phyloP scores from a whole-genome alignment of 225 moss, liverwort and hornwort genomes.

The Physcomitrium patens region DNA sequence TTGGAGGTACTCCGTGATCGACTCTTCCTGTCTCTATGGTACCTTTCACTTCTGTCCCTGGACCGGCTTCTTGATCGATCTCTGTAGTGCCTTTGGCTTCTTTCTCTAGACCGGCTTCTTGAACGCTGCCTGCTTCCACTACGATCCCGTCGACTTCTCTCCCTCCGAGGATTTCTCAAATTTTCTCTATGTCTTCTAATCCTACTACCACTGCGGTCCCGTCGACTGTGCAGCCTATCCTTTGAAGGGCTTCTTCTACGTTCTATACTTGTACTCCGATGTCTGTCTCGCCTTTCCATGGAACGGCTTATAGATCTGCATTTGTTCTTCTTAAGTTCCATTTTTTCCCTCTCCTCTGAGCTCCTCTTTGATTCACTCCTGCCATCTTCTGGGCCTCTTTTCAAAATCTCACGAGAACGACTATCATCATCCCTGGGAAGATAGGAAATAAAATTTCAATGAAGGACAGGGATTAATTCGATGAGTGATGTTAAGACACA shows the following conservation, averaged over 20 bases:
- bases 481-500: neutral
- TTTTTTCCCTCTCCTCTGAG: conserved; percentile 5
- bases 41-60: neutral
- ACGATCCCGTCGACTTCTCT: conserved; percentile 22
- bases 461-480: neutral
- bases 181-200: conserved; percentile 9
- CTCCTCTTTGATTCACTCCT: conserved; percentile 22
- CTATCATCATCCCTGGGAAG: conserved; percentile 21
- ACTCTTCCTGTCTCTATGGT: neutral
- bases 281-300: conserved; percentile 16
- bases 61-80: conserved; percentile 25
- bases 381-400: conserved; percentile 18
- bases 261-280: conserved; percentile 22
- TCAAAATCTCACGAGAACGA: neutral
- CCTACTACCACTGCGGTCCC: conserved; percentile 7
- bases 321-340: conserved; percentile 15
- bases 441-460: neutral
- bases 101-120: conserved; percentile 32
- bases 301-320: conserved; percentile 19
- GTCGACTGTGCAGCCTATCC: conserved; percentile 11
- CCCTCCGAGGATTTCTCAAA: conserved; percentile 10
- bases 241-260: conserved; percentile 18
- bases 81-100: conserved; percentile 20
- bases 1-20: conserved; percentile 25
- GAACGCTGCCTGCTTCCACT: conserved; percentile 28